These are phyloP conservation scores for Candida sp. DNA, from an alignment of 1,139 yeast genomes.

Conservation along the genomic window DNA sequence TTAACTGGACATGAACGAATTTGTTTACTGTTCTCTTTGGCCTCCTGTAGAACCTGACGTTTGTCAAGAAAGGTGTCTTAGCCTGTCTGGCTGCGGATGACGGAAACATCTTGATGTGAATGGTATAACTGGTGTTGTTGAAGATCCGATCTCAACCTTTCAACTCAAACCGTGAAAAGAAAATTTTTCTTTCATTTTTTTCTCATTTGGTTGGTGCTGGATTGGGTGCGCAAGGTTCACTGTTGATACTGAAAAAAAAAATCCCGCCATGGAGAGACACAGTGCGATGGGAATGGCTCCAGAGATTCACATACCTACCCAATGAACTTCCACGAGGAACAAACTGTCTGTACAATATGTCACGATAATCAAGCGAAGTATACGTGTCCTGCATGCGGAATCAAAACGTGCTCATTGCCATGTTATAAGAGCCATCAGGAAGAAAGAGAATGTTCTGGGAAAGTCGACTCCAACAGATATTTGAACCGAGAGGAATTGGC, in stretches of 20 bases:
- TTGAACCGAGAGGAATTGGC: conserved; percentile 48
- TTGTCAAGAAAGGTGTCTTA: neutral
- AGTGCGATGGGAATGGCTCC: neutral
- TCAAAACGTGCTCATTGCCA: conserved; percentile 67
- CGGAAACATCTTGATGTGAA: neutral
- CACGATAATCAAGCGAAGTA: conserved; percentile 55
- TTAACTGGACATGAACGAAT: conserved; percentile 64
- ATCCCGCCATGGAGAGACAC: neutral
- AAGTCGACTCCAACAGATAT: conserved; percentile 63
- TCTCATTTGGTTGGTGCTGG: neutral
- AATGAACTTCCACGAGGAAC: conserved; percentile 7
- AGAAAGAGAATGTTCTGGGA: conserved; percentile 68
- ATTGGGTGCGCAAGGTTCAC: neutral
- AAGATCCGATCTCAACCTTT: neutral
- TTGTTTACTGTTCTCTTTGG: conserved; percentile 27
- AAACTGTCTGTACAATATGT: conserved; percentile 53
- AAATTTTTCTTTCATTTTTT: conserved; percentile 2
- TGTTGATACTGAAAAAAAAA: neutral
- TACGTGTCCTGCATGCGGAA: conserved; percentile 83
- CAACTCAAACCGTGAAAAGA: neutral
- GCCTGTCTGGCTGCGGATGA: neutral
- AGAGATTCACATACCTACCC: neutral
- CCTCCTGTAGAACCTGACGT: neutral
- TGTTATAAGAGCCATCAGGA: conserved; percentile 78
- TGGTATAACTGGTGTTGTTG: neutral